Conservation (phyloP, 2,329 filamentous ascomycete species). For the Sphaerulina populicola region DNA sequence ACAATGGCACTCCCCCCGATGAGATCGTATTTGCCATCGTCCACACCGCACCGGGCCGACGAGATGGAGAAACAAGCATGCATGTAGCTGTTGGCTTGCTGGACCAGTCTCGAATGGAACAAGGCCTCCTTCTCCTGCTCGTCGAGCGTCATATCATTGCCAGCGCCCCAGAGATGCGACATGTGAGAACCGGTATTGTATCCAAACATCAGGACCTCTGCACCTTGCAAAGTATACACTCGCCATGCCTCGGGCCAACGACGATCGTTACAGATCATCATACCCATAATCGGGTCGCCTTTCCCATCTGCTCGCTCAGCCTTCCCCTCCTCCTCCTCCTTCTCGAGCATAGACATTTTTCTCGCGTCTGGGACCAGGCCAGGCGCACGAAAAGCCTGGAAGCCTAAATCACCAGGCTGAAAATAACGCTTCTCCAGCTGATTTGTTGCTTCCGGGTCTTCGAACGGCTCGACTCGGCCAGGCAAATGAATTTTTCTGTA, state of each 20-base stretch:
- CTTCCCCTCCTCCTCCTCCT: conserved; percentile 1
- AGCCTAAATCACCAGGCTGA: conserved; percentile 46
- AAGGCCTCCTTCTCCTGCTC: conserved; percentile 43
- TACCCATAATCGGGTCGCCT: conserved; percentile 47
- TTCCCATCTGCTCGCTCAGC: conserved; percentile 28
- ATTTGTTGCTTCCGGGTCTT: conserved; percentile 43
- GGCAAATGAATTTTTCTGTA: conserved; percentile 52
- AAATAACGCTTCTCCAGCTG: conserved; percentile 53
- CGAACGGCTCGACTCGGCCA: conserved; percentile 46
- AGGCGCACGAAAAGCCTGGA: conserved; percentile 47
- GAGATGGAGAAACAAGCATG: conserved; percentile 47
- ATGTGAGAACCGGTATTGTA: conserved; percentile 40
- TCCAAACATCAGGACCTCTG: conserved; percentile 43
- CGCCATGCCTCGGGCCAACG: conserved; percentile 50
- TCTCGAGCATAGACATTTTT: conserved; percentile 28
- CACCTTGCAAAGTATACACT: conserved; percentile 45
- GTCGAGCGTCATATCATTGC: conserved; percentile 37
- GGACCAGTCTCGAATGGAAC: conserved; percentile 46
- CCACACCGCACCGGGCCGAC: conserved; percentile 44
- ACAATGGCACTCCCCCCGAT: conserved; percentile 45
- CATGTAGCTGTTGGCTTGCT: conserved; percentile 48
- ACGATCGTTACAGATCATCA: conserved; percentile 49
- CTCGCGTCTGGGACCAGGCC: conserved; percentile 36
- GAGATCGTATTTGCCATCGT: conserved; percentile 45
- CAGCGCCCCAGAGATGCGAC: conserved; percentile 39